Evolutionary conservation across 2,329 filamentous ascomycete genomes (phyloP).

Genomic region (Aaosphaeria pasadenensis): DNA sequence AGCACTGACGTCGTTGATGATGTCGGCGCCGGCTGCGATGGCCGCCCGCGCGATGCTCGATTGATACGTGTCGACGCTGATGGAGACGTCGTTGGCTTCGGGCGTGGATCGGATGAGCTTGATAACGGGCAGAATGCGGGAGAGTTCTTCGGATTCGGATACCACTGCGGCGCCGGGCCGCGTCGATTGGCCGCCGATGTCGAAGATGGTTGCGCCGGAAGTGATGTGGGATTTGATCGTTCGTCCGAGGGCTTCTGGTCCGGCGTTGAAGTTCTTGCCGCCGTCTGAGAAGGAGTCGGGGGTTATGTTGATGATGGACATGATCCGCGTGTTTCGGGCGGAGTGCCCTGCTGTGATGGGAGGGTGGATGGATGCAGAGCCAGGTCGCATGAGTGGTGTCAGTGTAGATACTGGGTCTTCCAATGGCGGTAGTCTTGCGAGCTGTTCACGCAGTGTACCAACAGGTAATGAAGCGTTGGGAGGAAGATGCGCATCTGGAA

Average conservation of each 20-base stretch:
- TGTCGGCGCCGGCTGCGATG: constrained; percentile 75
- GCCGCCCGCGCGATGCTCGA: constrained; percentile 76
- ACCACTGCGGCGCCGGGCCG: constrained; percentile 72
- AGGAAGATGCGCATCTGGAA: constrained; percentile 19
- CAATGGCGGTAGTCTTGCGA: constrained; percentile 30
- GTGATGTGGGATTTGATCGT: constrained; percentile 63
- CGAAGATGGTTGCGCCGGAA: constrained; percentile 77
- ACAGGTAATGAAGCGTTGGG: constrained; percentile 50
- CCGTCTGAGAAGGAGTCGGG: constrained; percentile 98
- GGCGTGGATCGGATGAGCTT: constrained; percentile 66
- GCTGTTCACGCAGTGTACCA: constrained; percentile 30
- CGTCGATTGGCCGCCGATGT: constrained; percentile 91
- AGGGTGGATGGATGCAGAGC: constrained; percentile 29
- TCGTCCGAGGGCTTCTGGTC: constrained; percentile 49
- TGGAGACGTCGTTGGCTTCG: constrained; percentile 61
- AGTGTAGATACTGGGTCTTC: constrained; percentile 37
- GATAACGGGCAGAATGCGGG: constrained; percentile 78
- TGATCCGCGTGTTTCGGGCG: constrained; percentile 63
- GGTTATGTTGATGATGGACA: constrained; percentile 93
- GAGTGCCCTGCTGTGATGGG: constrained; percentile 23
- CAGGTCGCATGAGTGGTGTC: constrained; percentile 14
- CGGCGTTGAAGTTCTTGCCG: constrained; percentile 51
- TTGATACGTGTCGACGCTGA: constrained; percentile 92
- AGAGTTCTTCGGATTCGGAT: constrained; percentile 68
- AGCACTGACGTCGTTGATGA: constrained; percentile 92